Conservation (phyloP, 495 filamentous ascomycete species). For the Trichoderma asperelloides region DNA sequence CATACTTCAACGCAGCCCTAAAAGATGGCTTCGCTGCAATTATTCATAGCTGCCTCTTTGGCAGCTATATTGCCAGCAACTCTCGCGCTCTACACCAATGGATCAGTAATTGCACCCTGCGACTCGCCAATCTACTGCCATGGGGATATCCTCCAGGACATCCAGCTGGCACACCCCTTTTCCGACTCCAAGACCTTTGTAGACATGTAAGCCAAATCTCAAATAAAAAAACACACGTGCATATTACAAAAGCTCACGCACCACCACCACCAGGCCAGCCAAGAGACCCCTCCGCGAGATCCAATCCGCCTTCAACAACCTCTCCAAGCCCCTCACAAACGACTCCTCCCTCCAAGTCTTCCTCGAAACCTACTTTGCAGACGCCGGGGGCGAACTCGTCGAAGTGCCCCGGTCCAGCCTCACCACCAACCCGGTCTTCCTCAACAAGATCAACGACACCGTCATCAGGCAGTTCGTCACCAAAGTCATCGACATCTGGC, state of each 20-base stretch:
- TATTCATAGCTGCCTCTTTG: slow-evolving; percentile 15
- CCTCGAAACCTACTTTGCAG: slow-evolving; percentile 33
- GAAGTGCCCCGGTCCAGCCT: slow-evolving; percentile 31
- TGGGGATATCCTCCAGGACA: slow-evolving; percentile 37
- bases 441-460: slow-evolving; percentile 32
- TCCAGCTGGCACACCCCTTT: slow-evolving; percentile 40
- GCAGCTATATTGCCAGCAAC: slow-evolving; percentile 15
- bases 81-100: slow-evolving; percentile 36
- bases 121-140: slow-evolving; percentile 42
- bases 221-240: too few species aligned
- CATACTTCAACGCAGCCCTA: not conserved
- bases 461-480: slow-evolving; percentile 36
- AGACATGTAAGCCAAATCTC: slow-evolving; percentile 31
- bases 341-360: slow-evolving; percentile 39
- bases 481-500: slow-evolving; percentile 44
- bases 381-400: slow-evolving; percentile 38
- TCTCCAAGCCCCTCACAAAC: slow-evolving; percentile 37
- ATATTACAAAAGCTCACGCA: not conserved
- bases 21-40: not conserved
- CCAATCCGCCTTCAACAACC: slow-evolving; percentile 31
- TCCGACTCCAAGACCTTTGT: slow-evolving; percentile 45
- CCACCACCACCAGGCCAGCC: slow-evolving; percentile 28
- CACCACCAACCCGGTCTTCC: slow-evolving; percentile 32
- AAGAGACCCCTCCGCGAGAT: slow-evolving; percentile 35
- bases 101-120: slow-evolving; percentile 36